phyloP scores from a whole-genome alignment of 2,329 filamentous ascomycete genomes.

The Diaporthe vexans region DNA sequence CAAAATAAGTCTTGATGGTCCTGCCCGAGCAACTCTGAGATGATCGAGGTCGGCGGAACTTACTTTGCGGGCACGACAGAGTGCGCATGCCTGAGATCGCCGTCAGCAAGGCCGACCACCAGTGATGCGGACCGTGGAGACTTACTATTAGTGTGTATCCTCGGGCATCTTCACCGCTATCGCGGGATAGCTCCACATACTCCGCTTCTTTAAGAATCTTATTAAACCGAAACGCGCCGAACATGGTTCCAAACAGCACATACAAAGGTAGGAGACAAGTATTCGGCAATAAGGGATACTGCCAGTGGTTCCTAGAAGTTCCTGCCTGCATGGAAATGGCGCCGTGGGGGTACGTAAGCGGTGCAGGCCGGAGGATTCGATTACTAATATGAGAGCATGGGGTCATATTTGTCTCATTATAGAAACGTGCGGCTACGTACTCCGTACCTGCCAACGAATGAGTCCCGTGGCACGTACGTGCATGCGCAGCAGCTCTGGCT shows the following conservation, averaged over 20 bases:
- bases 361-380: too few species aligned
- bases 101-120: neutral
- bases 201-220: neutral
- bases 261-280: too few species aligned
- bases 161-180: constrained; percentile 5
- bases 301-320: too few species aligned
- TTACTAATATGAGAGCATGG: too few species aligned
- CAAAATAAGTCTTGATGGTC: neutral
- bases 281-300: too few species aligned
- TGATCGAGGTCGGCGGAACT: neutral
- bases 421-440: too few species aligned
- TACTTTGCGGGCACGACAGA: constrained; percentile 19
- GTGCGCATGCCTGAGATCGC: neutral
- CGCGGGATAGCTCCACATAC: constrained; percentile 12
- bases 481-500: too few species aligned
- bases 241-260: neutral
- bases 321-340: too few species aligned
- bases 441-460: too few species aligned
- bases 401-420: too few species aligned
- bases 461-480: too few species aligned
- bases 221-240: constrained; percentile 7
- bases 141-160: constrained; percentile 4
- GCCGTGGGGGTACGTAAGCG: too few species aligned
- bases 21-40: neutral
- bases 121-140: neutral